phyloP scores from a whole-genome alignment of 306 rosid species.

The Purshia tridentata region DNA sequence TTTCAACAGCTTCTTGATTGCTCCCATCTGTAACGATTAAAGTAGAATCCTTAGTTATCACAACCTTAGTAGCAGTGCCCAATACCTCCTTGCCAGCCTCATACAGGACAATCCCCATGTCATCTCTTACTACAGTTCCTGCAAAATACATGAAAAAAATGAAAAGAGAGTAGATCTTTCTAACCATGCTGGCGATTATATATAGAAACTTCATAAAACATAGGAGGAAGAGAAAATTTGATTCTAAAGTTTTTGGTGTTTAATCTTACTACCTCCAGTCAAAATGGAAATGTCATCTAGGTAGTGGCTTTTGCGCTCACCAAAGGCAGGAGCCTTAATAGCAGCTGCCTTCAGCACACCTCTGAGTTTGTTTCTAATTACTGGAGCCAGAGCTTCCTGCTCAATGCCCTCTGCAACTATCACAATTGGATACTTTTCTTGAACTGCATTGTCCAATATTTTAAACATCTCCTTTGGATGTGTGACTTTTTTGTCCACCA shows the following conservation, averaged over 20 bases:
- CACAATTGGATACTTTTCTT: conserved; percentile 72
- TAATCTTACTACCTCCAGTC: conserved; percentile 76
- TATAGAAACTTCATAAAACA: too few relatives aligned
- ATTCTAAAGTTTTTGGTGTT: background rate
- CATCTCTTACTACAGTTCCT: conserved; percentile 92
- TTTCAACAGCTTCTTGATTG: conserved; percentile 58
- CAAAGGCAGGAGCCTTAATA: conserved; percentile 92
- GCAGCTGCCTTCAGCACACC: conserved; percentile 85
- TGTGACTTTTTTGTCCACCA: conserved; percentile 75
- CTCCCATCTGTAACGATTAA: conserved; percentile 79
- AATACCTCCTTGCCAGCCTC: conserved; percentile 55
- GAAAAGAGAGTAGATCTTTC: background rate
- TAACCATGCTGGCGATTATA: too few relatives aligned
- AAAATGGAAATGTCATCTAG: conserved; percentile 92
- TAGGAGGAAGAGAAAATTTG: background rate
- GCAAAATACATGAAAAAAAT: conserved; percentile 22
- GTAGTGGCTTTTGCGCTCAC: conserved; percentile 79
- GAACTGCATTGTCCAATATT: conserved; percentile 71
- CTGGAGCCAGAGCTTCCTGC: conserved; percentile 84
- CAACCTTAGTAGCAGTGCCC: conserved; percentile 69
- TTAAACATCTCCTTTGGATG: conserved; percentile 76
- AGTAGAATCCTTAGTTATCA: conserved; percentile 79
- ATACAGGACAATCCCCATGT: conserved; percentile 70
- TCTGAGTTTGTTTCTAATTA: conserved; percentile 78
- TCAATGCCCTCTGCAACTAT: conserved; percentile 88